These are phyloP conservation scores for Telopea speciosissima DNA, from an alignment of 177 flowering plant genomes.

Conservation along the genomic window DNA sequence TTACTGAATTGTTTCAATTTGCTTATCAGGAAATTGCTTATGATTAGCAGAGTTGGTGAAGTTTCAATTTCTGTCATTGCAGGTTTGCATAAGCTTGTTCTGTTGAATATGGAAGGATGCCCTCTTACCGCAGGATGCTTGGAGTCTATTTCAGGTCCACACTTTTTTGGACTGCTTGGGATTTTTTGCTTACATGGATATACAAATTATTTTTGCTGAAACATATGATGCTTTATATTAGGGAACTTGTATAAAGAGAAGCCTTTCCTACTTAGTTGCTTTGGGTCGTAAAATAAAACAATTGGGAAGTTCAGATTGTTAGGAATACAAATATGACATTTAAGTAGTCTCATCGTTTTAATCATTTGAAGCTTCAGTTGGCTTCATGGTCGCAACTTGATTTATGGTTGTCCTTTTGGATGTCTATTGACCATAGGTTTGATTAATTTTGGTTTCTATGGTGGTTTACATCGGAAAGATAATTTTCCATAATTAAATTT, in stretches of 20 bases:
- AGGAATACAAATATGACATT: background rate
- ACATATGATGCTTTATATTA: background rate
- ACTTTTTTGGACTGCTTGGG: background rate
- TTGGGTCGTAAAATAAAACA: background rate
- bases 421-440: background rate
- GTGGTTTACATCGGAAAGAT: background rate
- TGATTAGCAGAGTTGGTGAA: background rate
- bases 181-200: too few species aligned
- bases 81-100: conserved; percentile 61
- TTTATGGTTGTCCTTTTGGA: background rate
- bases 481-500: too few species aligned
- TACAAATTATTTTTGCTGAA: too few species aligned
- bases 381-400: background rate
- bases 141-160: conserved; percentile 66
- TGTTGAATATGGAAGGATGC: conserved; percentile 85
- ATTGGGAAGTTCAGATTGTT: background rate
- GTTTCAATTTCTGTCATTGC: conserved; percentile 10
- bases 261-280: background rate
- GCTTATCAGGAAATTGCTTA: background rate
- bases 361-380: background rate
- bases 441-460: background rate
- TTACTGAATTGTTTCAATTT: background rate
- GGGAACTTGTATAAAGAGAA: background rate
- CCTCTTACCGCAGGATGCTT: conserved; percentile 70
- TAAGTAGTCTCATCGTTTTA: background rate